Base-by-base conservation (phyloP, 1,139 yeast genomes). In the Magnusiomyces suaveolens region DNA sequence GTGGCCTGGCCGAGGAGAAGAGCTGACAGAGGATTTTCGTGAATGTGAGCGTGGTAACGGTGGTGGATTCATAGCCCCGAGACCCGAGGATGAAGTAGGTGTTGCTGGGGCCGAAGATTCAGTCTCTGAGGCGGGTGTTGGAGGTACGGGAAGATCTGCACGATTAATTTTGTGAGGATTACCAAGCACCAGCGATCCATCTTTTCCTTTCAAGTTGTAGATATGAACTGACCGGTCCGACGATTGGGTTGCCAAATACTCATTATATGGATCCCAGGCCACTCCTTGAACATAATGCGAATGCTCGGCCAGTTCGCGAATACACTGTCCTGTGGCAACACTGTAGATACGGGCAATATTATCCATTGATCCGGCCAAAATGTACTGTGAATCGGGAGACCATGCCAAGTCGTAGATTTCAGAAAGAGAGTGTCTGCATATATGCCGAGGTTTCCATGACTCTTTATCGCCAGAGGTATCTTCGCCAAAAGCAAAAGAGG, bases 271-370 rank as follows among this genome's bases (percentile, higher is more conserved):
- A 67, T 92, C 98, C 97, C 97, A 92, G 0, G 84, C 77, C 2
- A 92, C 92, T 1, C 99, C 99, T 69, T 92, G 99, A 1, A 92
- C 94, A 64, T 87, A 90, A 66, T 90, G 97, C 41, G 74, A 72
- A 67, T 92, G 97, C 60, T 87, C 88, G 1, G 81, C 79, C 50
- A 85, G 72, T 55, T 83, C 83, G 16, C 77, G 72, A 1, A 87
- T 75, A 62, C 84, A 77, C 48, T 75, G 74, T 0, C 92, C 94
- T 0, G 77, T 73, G 1, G 69, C 63, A 1, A 79, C 79, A 59
- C 77, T 76, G 64, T 83, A 87, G 0, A 92, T 76, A 48, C 96
- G 74, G 4, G 90, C 79, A 12, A 81, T 75, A 63, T 89, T 88
- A 68, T 92, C 97, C 88, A 92, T 88, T 14, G 95, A 83, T 1